Evolutionary conservation across 768 basidiomycete genomes (phyloP), one percentile per base, ranked within the genome.

Genomic region (Mycena polygramma): DNA sequence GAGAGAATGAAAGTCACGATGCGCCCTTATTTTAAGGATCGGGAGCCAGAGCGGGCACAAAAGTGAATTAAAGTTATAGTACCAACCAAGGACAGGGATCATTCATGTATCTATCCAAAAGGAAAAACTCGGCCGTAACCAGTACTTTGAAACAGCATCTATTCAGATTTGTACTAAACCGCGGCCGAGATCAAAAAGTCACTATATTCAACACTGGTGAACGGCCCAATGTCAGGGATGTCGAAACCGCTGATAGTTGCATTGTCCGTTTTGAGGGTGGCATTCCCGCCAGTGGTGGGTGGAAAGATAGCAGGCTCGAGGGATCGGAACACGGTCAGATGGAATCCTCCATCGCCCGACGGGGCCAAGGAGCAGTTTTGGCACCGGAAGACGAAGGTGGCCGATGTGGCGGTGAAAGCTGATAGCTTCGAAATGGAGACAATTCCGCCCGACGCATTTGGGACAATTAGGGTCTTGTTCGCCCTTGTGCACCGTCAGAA

Each of bases 361-460:
- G 37, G 20, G 4, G n/a, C 49, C 10, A 49, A 17, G 19, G 51
- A 52, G n/a, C 49, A 63, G 61, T 63, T 52, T 30, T 63, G 61
- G 24, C 61, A 63, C 36, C 49, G 61, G 51, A 53, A 63, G 22
- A 63, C 30, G 20, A 63, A 63, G 51, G 61, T 63, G 22, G 51
- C 61, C 14, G 37, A 35, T 5, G 49, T 63, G 8, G 36, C 51
- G 20, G 52, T 63, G 51, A 49, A 63, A 24, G 37, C 26, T 4
- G 61, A 63, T 7, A 63, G 46, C 7, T 35, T 43, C 11, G 61
- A 63, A 39, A 63, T n/a, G 8, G 61, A 41, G 11, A 63, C 51
- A 39, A 52, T 0, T 19, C 51, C 61, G 39, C n/a, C 37, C 7
- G 61, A 52, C 11, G 49, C 30, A 30, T 45, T 36, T 13, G 61